Evolutionary conservation across 176 grass and related monocot species (phyloP).

Genomic region (Oryza coarctata): DNA sequence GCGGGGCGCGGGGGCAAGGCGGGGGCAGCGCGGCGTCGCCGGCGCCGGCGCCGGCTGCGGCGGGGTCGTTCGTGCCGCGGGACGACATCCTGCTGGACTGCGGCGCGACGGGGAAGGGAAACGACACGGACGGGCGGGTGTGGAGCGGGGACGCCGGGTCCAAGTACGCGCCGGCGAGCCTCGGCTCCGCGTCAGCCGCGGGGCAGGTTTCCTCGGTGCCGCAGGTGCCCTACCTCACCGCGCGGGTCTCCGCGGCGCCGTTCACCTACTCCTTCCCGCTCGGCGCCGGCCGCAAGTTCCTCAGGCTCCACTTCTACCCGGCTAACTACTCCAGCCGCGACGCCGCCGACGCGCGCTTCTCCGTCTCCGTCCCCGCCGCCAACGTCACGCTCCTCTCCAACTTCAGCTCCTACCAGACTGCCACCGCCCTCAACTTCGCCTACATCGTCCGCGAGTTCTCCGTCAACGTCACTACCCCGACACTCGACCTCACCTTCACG

Average conservation of each 20-base stretch:
- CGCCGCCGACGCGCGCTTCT: conserved; percentile 72
- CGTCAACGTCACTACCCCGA: conserved; percentile 57
- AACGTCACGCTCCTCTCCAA: conserved; percentile 66
- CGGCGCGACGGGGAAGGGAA: conserved; percentile 53
- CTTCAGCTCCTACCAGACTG: conserved; percentile 77
- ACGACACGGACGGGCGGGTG: conserved; percentile 51
- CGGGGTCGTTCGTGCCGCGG: conserved; percentile 44
- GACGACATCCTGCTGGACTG: conserved; percentile 87
- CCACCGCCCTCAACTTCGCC: conserved; percentile 45
- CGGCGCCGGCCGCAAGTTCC: conserved; percentile 67
- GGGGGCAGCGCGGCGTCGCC: conserved; percentile 7
- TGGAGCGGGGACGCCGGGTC: conserved; percentile 65
- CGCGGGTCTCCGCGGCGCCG: conserved; percentile 56
- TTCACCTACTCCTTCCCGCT: conserved; percentile 96
- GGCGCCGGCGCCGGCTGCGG: not conserved
- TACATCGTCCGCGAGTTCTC: conserved; percentile 75
- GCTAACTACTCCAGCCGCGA: conserved; percentile 51
- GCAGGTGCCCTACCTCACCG: conserved; percentile 73
- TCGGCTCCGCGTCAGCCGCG: conserved; percentile 8
- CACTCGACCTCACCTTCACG: conserved; percentile 82
- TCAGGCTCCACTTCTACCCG: conserved; percentile 87
- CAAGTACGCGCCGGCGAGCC: conserved; percentile 56
- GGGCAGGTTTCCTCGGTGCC: conserved; percentile 62
- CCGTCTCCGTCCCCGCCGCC: conserved; percentile 49
- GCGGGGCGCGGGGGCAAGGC: conserved; percentile 32